These are phyloP conservation scores for Lecanicillium sp. DNA, from an alignment of 2,329 filamentous ascomycete species.

Conservation along the genomic window DNA sequence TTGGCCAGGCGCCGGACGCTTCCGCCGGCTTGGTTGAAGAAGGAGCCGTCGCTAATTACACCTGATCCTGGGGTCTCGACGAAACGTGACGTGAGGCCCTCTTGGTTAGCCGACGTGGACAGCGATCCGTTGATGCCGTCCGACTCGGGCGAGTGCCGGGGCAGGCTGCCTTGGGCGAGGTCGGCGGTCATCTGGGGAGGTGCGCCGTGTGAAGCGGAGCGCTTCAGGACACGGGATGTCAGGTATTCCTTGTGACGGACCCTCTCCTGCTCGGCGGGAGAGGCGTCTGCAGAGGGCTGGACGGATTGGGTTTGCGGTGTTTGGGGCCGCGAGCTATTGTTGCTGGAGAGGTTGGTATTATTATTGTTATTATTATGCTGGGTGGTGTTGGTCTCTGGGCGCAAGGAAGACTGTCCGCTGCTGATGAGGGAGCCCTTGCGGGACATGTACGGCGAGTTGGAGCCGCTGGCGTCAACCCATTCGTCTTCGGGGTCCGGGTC, in stretches of 20 bases:
- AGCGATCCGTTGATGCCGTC: slow-evolving; percentile 16
- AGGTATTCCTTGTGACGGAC: slow-evolving; percentile 55
- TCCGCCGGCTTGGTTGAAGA: slow-evolving; percentile 32
- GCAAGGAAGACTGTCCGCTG: slow-evolving; percentile 40
- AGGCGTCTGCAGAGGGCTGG: slow-evolving; percentile 10
- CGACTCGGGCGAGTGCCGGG: slow-evolving; percentile 26
- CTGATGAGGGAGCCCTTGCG: slow-evolving; percentile 40
- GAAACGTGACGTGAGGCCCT: slow-evolving; percentile 52
- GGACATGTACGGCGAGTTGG: slow-evolving; percentile 49
- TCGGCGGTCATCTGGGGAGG: slow-evolving; percentile 60
- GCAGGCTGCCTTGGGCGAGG: slow-evolving; percentile 30
- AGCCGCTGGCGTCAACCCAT: slow-evolving; percentile 60
- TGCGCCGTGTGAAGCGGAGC: slow-evolving; percentile 52
- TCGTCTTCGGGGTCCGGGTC: slow-evolving; percentile 43
- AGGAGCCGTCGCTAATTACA: slow-evolving; percentile 43
- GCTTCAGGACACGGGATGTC: slow-evolving; percentile 59
- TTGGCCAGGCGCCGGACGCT: slow-evolving; percentile 24
- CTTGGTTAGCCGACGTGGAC: slow-evolving; percentile 25
- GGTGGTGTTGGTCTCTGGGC: slow-evolving; percentile 23
- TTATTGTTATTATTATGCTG: background rate
- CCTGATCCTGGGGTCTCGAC: slow-evolving; percentile 44
- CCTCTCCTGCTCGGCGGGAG: slow-evolving; percentile 31
- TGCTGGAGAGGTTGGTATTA: background rate
- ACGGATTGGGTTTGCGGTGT: slow-evolving; percentile 21
- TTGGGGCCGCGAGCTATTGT: slow-evolving; percentile 24